phyloP scores from a whole-genome alignment of 768 basidiomycete species.

The Tubosaeta brunneosetosa region DNA sequence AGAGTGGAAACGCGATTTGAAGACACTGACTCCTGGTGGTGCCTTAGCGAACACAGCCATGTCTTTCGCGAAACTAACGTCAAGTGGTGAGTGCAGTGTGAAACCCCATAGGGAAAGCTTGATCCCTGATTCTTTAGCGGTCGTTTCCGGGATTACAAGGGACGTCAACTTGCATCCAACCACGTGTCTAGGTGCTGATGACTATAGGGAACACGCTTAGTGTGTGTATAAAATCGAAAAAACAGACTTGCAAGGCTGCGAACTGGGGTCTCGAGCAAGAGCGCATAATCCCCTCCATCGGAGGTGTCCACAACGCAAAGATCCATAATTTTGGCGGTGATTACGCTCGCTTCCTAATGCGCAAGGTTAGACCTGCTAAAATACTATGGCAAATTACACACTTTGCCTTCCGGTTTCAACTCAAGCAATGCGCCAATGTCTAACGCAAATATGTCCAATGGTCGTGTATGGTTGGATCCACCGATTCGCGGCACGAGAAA shows the following conservation, averaged over 20 bases:
- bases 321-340: slow-evolving; percentile 63
- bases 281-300: slow-evolving; percentile 27
- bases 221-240: not conserved
- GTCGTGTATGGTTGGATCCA: slow-evolving; percentile 28
- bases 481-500: slow-evolving; percentile 47
- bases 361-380: slow-evolving; percentile 2
- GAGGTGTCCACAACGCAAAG: slow-evolving; percentile 50
- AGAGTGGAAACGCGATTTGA: not conserved
- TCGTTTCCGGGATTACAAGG: slow-evolving; percentile 50
- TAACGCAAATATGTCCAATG: slow-evolving; percentile 56
- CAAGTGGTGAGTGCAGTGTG: slow-evolving; percentile 56
- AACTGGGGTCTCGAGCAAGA: slow-evolving; percentile 54
- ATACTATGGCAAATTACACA: slow-evolving; percentile 25
- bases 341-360: slow-evolving; percentile 61
- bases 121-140: slow-evolving; percentile 75
- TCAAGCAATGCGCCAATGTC: slow-evolving; percentile 64
- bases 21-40: slow-evolving; percentile 74
- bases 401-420: slow-evolving; percentile 68
- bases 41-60: slow-evolving; percentile 65
- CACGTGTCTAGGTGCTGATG: slow-evolving; percentile 43
- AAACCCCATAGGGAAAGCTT: slow-evolving; percentile 60
- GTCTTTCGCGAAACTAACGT: slow-evolving; percentile 60
- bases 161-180: slow-evolving; percentile 69
- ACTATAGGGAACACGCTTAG: slow-evolving; percentile 30
- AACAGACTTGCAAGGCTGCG: slow-evolving; percentile 50